Conservation (phyloP, 179 eudicot genomes). For the Gypsophila paniculata region DNA sequence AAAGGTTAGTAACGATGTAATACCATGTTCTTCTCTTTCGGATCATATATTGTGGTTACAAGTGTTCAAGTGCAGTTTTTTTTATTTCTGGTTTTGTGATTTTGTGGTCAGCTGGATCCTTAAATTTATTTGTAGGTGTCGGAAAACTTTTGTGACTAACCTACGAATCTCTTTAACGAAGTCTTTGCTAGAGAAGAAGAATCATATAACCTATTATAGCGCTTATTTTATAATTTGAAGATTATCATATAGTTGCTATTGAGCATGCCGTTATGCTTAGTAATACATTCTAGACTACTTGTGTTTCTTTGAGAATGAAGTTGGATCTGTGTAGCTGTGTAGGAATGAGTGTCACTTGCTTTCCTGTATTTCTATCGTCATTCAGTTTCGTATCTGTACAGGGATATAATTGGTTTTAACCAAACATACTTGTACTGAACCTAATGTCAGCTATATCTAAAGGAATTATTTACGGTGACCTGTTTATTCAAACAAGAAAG, state of each 20-base stretch:
- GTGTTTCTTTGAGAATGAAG: neutral
- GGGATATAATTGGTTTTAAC: too few species aligned
- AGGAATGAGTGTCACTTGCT: neutral
- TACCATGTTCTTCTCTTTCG: neutral
- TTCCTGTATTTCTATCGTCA: neutral
- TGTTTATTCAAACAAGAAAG: too few species aligned
- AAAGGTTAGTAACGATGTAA: constrained; percentile 33
- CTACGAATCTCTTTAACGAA: neutral
- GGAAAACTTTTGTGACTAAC: too few species aligned
- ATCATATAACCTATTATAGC: neutral
- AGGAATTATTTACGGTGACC: neutral
- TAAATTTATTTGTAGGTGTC: neutral
- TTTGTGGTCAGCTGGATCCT: neutral
- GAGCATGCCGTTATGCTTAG: neutral
- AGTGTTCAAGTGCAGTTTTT: neutral
- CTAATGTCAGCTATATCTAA: neutral
- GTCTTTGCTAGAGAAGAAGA: constrained; percentile 5
- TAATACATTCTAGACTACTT: neutral
- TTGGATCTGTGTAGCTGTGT: neutral
- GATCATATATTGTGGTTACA: neutral
- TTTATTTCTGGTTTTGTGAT: neutral
- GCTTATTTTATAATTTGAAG: neutral
- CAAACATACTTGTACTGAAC: neutral
- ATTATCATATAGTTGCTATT: neutral
- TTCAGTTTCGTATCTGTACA: neutral